These are phyloP conservation scores for Laburnicola sp. DNA, from an alignment of 2,329 filamentous ascomycete species.

Conservation along the genomic window DNA sequence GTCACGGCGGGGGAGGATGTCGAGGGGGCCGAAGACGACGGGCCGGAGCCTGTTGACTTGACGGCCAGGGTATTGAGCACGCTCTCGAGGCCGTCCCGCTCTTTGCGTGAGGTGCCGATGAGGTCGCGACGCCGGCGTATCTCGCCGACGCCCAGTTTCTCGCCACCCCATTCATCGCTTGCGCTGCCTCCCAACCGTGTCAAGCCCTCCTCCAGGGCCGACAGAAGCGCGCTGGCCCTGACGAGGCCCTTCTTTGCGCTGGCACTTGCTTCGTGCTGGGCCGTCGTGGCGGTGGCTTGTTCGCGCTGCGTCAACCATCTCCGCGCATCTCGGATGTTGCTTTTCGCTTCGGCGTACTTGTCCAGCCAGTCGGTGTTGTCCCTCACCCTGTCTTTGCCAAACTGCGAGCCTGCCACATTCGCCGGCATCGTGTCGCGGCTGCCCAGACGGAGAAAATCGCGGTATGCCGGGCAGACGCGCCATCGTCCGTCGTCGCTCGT, in stretches of 20 bases:
- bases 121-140: constrained; percentile 71
- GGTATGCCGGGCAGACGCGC: constrained; percentile 73
- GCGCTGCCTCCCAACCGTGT: constrained; percentile 39
- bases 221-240: constrained; percentile 66
- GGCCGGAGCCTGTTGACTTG: constrained; percentile 50
- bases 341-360: constrained; percentile 73
- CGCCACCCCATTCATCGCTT: constrained; percentile 48
- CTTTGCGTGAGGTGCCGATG: constrained; percentile 68
- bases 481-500: constrained; percentile 73
- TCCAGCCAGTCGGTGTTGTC: constrained; percentile 69
- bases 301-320: constrained; percentile 70
- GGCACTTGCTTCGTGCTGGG: constrained; percentile 69
- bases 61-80: constrained; percentile 67
- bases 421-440: constrained; percentile 25
- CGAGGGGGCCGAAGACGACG: constrained; percentile 29
- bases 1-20: constrained; percentile 40
- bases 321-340: constrained; percentile 67
- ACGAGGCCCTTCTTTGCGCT: constrained; percentile 76
- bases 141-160: constrained; percentile 71
- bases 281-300: constrained; percentile 59
- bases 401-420: constrained; percentile 40
- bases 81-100: constrained; percentile 75
- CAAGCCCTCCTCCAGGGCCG: constrained; percentile 67
- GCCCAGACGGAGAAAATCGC: constrained; percentile 69
- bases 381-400: constrained; percentile 51